These are phyloP conservation scores for Acanthamoeba royreba DNA, from an alignment of 208 protist species.

Conservation along the genomic window DNA sequence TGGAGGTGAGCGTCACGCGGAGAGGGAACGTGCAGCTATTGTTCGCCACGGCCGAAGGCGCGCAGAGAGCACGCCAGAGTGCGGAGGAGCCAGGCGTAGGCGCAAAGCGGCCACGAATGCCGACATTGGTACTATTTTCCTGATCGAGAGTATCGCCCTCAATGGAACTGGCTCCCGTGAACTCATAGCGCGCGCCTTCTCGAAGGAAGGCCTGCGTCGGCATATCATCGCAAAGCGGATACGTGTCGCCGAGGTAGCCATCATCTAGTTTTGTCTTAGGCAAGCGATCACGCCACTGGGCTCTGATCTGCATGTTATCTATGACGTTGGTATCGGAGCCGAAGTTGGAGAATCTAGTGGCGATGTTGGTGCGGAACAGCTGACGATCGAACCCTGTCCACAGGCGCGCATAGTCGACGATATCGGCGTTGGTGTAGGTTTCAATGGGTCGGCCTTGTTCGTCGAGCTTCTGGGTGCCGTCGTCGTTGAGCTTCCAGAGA, in stretches of 20 bases:
- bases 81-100: background rate
- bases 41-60: background rate
- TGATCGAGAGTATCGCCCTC: background rate
- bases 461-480: slow-evolving; percentile 45
- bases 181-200: background rate
- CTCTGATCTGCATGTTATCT: slow-evolving; percentile 1
- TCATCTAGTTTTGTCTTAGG: slow-evolving; percentile 37
- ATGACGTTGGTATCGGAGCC: background rate
- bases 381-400: slow-evolving; percentile 42
- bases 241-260: slow-evolving; percentile 50
- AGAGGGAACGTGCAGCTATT: background rate
- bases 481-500: slow-evolving; percentile 13
- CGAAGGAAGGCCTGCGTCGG: slow-evolving; percentile 22
- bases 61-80: background rate
- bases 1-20: background rate
- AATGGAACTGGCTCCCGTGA: background rate
- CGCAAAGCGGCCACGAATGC: background rate
- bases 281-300: slow-evolving; percentile 30
- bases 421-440: slow-evolving; percentile 56
- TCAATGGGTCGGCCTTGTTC: background rate
- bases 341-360: background rate
- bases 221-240: slow-evolving; percentile 46
- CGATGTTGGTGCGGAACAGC: slow-evolving; percentile 16
- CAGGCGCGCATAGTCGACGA: slow-evolving; percentile 32
- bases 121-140: background rate